A percentile compares a stretch with the other conserved stretches of the same genome.
These are phyloP conservation scores for Solanum hybrid DNA, from an alignment of 305 asterid species.

Conservation along the genomic window DNA sequence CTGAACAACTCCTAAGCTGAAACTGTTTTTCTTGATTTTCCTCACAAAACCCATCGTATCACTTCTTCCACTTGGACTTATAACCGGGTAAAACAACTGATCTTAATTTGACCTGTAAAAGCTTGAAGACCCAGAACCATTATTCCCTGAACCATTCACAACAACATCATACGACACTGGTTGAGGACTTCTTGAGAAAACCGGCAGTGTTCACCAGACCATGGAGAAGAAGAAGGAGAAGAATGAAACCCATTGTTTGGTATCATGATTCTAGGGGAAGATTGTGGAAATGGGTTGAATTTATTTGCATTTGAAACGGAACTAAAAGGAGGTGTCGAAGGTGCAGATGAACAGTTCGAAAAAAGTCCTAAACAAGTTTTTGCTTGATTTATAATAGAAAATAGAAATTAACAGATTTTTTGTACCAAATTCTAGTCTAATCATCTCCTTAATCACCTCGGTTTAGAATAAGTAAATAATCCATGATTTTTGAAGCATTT, in stretches of 20 bases:
- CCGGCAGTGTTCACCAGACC: slow-evolving; percentile 14
- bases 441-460: slow-evolving; percentile 76
- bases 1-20: no score
- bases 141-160: slow-evolving; percentile 13
- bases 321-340: slow-evolving; percentile 27
- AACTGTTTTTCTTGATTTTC: no score
- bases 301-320: background rate
- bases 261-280: slow-evolving; percentile 46
- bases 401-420: no score
- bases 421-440: background rate
- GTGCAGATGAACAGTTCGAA: slow-evolving; percentile 15
- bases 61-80: no score
- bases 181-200: slow-evolving; percentile 30
- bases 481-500: slow-evolving; percentile 63
- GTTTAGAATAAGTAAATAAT: slow-evolving; percentile 34
- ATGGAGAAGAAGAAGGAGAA: slow-evolving; percentile 32
- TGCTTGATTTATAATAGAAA: no score
- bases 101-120: no score
- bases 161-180: slow-evolving; percentile 38
- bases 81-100: no score
- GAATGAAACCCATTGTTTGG: slow-evolving; percentile 51
- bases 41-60: no score
- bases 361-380: slow-evolving; percentile 24
- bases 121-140: no score
- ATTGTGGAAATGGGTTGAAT: slow-evolving; percentile 36